Conservation (phyloP, 352 stramenopile species). For the Phytophthora pistaciae region DNA sequence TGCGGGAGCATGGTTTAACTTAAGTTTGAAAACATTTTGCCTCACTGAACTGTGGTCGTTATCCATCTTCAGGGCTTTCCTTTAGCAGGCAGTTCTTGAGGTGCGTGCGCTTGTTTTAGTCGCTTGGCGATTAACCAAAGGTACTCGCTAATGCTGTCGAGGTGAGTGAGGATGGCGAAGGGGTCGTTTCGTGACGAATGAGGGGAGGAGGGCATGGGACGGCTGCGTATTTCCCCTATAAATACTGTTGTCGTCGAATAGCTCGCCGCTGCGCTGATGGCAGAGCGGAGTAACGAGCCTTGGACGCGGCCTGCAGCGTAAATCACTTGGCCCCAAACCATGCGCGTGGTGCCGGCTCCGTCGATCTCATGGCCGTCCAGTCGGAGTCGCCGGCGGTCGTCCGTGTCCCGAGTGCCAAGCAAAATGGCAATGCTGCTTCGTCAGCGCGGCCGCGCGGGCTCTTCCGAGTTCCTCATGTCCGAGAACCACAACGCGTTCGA, state of each 20-base stretch:
- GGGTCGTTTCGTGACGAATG: conserved; percentile 24
- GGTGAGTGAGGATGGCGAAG: not conserved
- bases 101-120: not conserved
- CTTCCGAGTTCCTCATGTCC: conserved; percentile 52
- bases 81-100: not conserved
- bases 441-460: conserved; percentile 48
- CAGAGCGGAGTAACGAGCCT: conserved; percentile 6
- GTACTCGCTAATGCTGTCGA: not conserved
- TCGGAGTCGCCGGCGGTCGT: conserved; percentile 37
- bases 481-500: conserved; percentile 73
- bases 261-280: conserved; percentile 3
- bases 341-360: conserved; percentile 30
- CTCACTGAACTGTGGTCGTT: not conserved
- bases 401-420: conserved; percentile 18
- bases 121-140: not conserved
- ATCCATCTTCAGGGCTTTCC: not conserved
- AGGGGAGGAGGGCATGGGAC: not conserved
- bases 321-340: conserved; percentile 11
- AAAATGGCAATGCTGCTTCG: conserved; percentile 33
- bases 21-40: conserved; percentile 36
- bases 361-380: conserved; percentile 11
- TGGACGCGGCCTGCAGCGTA: conserved; percentile 7
- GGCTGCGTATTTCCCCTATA: conserved; percentile 7
- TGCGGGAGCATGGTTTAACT: conserved; percentile 35
- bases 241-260: conserved; percentile 14